A percentile compares a stretch with the other conserved stretches of the same genome.
Conservation (phyloP, 1,139 yeast genomes). For the Candida mesenterica region DNA sequence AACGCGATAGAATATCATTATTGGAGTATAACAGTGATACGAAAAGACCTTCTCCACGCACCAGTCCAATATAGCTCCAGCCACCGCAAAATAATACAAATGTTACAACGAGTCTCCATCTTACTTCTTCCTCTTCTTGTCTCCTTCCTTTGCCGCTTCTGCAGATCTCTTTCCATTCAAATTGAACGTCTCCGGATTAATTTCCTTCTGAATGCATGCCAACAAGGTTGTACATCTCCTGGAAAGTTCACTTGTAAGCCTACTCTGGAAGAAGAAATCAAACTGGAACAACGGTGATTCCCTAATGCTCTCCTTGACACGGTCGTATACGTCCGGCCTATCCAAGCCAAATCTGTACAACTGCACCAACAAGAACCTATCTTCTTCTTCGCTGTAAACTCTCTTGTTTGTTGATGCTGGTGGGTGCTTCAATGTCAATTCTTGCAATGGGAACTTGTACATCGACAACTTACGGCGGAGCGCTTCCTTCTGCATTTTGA, state of each 20-base stretch:
- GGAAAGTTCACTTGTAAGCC: constrained; percentile 61
- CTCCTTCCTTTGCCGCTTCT: constrained; percentile 9
- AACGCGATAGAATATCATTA: too few species aligned
- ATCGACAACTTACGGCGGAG: constrained; percentile 61
- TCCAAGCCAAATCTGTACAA: constrained; percentile 66
- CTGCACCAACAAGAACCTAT: constrained; percentile 64
- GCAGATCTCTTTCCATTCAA: constrained; percentile 16
- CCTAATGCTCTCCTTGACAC: constrained; percentile 59
- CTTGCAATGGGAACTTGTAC: constrained; percentile 64
- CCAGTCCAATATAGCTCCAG: too few species aligned
- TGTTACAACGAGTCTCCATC: too few species aligned
- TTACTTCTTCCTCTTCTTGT: constrained; percentile 10
- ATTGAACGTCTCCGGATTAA: constrained; percentile 22
- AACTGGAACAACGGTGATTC: constrained; percentile 62
- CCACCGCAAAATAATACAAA: too few species aligned
- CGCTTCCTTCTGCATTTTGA: constrained; percentile 63
- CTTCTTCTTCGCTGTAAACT: constrained; percentile 72
- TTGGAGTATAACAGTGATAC: too few species aligned
- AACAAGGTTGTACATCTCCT: constrained; percentile 68
- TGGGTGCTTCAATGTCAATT: constrained; percentile 58
- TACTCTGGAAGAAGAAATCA: constrained; percentile 70
- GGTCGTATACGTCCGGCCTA: constrained; percentile 61
- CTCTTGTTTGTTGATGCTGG: constrained; percentile 56
- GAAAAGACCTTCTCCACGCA: too few species aligned
- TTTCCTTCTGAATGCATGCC: constrained; percentile 64